A percentile compares a stretch with the other conserved stretches of the same genome.
These are phyloP conservation scores for Fusarium sp. DNA, from an alignment of 2,329 filamentous ascomycete genomes.

Conservation along the genomic window DNA sequence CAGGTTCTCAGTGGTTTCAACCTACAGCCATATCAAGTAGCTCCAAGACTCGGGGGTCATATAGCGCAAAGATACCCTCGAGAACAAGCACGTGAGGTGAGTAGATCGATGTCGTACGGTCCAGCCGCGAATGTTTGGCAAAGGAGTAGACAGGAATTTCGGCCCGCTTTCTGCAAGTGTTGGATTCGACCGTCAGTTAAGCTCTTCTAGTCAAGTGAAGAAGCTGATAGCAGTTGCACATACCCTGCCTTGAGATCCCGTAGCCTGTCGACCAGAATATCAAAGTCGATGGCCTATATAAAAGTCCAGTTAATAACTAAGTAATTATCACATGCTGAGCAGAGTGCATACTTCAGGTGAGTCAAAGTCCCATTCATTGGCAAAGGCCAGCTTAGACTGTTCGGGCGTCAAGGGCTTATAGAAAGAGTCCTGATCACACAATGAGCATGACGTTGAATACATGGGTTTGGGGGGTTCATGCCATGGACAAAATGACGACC, in stretches of 20 bases:
- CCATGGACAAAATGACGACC: conserved; percentile 98
- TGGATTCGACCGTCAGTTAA: conserved; percentile 23
- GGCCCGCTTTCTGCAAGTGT: conserved; percentile 74
- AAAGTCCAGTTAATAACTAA: conserved; percentile 4
- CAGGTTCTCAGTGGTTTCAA: conserved; percentile 4
- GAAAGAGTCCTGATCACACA: conserved; percentile 82
- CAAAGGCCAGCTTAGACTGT: conserved; percentile 82
- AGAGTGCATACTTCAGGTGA: conserved; percentile 72
- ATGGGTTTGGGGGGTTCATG: conserved; percentile 54
- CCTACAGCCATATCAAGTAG: conserved; percentile 88
- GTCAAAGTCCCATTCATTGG: conserved; percentile 96
- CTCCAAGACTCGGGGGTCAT: conserved; percentile 86
- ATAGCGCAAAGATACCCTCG: conserved; percentile 94
- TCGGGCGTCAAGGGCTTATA: conserved; percentile 89
- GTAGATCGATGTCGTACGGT: conserved; percentile 88
- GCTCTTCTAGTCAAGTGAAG: not conserved
- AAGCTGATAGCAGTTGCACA: conserved; percentile 39
- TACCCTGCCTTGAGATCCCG: conserved; percentile 92
- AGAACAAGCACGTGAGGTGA: conserved; percentile 95
- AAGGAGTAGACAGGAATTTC: conserved; percentile 98
- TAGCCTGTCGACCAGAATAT: conserved; percentile 82
- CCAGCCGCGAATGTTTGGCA: conserved; percentile 83
- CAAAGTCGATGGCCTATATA: conserved; percentile 85
- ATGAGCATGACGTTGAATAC: conserved; percentile 37
- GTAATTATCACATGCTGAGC: not conserved